A percentile compares a stretch with the other conserved stretches of the same genome.
phyloP scores from a whole-genome alignment of 2,329 filamentous ascomycete genomes.

The Drechslera avenae region DNA sequence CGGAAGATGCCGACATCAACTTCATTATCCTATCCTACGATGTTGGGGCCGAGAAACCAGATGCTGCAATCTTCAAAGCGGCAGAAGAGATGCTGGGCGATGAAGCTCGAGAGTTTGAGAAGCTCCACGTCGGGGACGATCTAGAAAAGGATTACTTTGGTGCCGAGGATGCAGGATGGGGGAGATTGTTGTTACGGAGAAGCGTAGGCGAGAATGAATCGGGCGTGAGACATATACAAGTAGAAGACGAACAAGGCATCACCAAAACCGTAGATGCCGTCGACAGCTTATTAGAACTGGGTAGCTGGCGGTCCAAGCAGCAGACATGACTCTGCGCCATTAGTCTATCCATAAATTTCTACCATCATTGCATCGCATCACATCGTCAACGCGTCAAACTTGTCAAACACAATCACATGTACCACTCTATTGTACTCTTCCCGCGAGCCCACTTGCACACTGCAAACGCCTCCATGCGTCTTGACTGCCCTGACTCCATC shows the following conservation, averaged over 20 bases:
- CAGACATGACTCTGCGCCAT: neutral
- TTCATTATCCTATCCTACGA: conserved; percentile 69
- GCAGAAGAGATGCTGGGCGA: conserved; percentile 54
- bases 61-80: conserved; percentile 60
- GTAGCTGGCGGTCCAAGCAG: neutral
- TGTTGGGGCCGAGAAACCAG: conserved; percentile 65
- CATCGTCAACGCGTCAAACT: neutral
- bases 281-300: neutral
- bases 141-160: conserved; percentile 58
- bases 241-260: neutral
- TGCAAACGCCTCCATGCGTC: too few species aligned
- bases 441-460: neutral
- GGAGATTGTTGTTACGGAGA: conserved; percentile 51
- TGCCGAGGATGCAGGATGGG: conserved; percentile 56
- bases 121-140: conserved; percentile 62
- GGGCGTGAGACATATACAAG: neutral
- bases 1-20: conserved; percentile 52
- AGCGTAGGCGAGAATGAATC: conserved; percentile 6
- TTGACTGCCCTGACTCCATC: neutral
- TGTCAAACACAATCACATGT: conserved; percentile 1
- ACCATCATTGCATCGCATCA: neutral
- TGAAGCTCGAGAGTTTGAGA: conserved; percentile 42
- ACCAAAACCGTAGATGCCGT: neutral
- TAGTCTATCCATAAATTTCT: neutral
- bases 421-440: neutral